These are phyloP conservation scores for Tilletia walkeri DNA, from an alignment of 1,284 basidiomycete genomes.

Conservation along the genomic window DNA sequence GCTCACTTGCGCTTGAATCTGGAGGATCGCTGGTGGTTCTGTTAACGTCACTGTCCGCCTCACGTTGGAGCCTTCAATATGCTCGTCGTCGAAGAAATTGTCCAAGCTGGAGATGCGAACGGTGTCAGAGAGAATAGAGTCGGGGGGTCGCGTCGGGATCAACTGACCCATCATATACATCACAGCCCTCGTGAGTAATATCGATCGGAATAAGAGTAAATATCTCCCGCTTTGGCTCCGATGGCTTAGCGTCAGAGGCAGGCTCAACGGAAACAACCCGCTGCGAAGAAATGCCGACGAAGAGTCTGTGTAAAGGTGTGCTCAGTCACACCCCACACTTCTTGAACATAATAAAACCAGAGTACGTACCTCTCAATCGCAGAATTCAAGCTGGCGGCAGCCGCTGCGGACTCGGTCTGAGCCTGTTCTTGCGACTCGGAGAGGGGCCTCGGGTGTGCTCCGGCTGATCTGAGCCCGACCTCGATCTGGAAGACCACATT, in stretches of 20 bases:
- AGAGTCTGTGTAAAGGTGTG: conserved; percentile 30
- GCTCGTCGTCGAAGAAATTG: conserved; percentile 81
- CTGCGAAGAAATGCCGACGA: conserved; percentile 45
- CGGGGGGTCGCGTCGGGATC: conserved; percentile 50
- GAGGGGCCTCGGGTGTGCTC: conserved; percentile 19
- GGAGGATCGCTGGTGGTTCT: conserved; percentile 81
- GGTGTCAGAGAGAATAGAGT: no score
- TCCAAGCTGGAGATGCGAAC: conserved; percentile 75
- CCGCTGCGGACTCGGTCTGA: background rate
- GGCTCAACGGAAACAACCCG: conserved; percentile 28
- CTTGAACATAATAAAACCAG: background rate
- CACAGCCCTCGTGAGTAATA: conserved; percentile 86
- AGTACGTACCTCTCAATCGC: conserved; percentile 9
- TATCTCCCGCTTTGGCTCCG: conserved; percentile 13
- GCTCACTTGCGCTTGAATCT: conserved; percentile 67
- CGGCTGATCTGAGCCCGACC: conserved; percentile 71
- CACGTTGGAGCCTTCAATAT: conserved; percentile 70
- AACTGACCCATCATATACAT: conserved; percentile 91
- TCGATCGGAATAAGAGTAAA: conserved; percentile 59
- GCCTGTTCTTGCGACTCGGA: conserved; percentile 9
- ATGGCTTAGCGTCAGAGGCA: conserved; percentile 8
- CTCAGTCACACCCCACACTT: background rate
- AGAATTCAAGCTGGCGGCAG: background rate
- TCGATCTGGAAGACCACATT: conserved; percentile 99
- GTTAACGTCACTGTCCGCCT: conserved; percentile 84